phyloP scores from a whole-genome alignment of 2,329 filamentous ascomycete species.

The Monilinia aucupariae region DNA sequence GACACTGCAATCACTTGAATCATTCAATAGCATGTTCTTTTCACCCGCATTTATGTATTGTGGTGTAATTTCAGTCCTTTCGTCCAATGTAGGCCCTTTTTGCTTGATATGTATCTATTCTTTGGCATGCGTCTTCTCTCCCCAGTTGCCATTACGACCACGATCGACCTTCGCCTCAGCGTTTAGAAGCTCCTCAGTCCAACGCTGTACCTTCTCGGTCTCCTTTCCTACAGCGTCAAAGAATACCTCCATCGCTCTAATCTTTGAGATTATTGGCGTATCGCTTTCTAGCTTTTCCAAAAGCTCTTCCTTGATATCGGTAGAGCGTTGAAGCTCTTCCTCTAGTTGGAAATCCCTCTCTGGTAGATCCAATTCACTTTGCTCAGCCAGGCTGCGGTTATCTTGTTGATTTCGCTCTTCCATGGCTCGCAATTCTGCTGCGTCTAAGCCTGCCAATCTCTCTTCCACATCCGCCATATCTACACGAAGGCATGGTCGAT shows the following conservation, averaged over 20 bases:
- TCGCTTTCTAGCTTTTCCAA: constrained; percentile 1
- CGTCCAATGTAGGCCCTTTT: not conserved
- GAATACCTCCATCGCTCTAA: not conserved
- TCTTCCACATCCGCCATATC: not conserved
- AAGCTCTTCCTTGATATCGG: not conserved
- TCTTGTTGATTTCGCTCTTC: not conserved
- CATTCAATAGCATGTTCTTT: not conserved
- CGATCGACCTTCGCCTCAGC: not conserved
- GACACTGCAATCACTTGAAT: not conserved
- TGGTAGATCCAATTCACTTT: not conserved
- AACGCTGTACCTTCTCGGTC: not conserved
- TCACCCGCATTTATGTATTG: not conserved
- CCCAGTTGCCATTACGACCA: not conserved
- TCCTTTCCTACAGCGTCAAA: not conserved
- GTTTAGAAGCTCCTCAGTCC: not conserved
- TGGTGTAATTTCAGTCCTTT: not conserved
- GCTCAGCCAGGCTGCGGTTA: not conserved
- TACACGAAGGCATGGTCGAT: not conserved
- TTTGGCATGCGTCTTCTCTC: not conserved
- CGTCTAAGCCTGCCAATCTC: not conserved
- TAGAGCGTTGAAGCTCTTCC: not conserved
- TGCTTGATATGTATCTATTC: not conserved
- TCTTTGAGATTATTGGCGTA: not conserved
- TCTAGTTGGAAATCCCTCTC: not conserved
- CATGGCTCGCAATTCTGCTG: not conserved